Conservation (phyloP, 495 filamentous ascomycete species). For the Hypoxylon trugodes region DNA sequence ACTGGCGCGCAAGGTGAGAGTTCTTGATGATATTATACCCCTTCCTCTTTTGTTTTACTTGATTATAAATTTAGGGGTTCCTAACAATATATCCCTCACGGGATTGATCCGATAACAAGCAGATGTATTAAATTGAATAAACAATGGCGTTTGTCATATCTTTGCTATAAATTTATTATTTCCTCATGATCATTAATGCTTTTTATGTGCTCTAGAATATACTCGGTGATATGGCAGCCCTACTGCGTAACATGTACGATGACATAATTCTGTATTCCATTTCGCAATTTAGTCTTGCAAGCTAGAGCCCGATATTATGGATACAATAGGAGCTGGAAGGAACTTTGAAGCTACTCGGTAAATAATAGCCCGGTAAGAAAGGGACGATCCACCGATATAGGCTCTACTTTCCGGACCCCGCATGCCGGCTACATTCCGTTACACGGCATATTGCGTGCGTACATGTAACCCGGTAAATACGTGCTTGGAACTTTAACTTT, state of each 20-base stretch:
- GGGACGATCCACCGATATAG: constrained; percentile 18
- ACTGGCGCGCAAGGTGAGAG: constrained; percentile 22
- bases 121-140: too few relatives aligned
- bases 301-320: constrained; percentile 5
- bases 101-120: too few relatives aligned
- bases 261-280: too few relatives aligned
- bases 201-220: too few relatives aligned
- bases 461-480: too few relatives aligned
- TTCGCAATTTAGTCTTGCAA: too few relatives aligned
- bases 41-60: background rate
- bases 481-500: too few relatives aligned
- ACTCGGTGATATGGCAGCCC: too few relatives aligned
- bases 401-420: constrained; percentile 19
- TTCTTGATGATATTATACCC: constrained; percentile 16
- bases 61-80: background rate
- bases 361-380: constrained; percentile 21
- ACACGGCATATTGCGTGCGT: constrained; percentile 11
- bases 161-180: too few relatives aligned
- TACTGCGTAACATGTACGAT: too few relatives aligned
- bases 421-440: constrained; percentile 14
- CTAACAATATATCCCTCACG: background rate
- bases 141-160: too few relatives aligned
- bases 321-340: constrained; percentile 1
- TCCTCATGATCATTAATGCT: background rate
- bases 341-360: constrained; percentile 33